phyloP scores from a whole-genome alignment of 257 asterid genomes.

The Ilex asprella region DNA sequence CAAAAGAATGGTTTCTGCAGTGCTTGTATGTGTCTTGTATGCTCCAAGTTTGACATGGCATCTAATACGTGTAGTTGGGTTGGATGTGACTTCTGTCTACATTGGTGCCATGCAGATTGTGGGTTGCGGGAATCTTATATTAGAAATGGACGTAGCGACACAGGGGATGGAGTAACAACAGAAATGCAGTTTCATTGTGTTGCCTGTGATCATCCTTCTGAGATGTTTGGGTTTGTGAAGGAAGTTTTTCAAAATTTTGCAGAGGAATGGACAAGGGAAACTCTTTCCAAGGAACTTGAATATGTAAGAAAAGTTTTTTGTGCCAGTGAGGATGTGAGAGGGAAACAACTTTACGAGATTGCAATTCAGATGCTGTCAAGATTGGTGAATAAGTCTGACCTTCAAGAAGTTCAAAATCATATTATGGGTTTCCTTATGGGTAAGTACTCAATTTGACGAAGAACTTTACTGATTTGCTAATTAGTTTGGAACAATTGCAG shows the following conservation, averaged over 20 bases:
- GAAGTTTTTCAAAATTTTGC: conserved; percentile 86
- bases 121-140: conserved; percentile 75
- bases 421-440: conserved; percentile 64
- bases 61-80: conserved; percentile 98
- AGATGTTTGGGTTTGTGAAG: conserved; percentile 96
- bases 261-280: conserved; percentile 81
- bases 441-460: conserved; percentile 16
- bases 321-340: conserved; percentile 77
- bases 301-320: conserved; percentile 62
- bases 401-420: conserved; percentile 54
- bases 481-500: too few species aligned
- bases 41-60: conserved; percentile 91
- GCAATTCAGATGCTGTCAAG: conserved; percentile 56
- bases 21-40: conserved; percentile 96
- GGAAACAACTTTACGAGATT: conserved; percentile 58
- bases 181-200: conserved; percentile 98
- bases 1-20: conserved; percentile 77
- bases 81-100: conserved; percentile 93
- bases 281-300: conserved; percentile 76
- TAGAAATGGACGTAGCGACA: conserved; percentile 67
- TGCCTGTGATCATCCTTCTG: conserved; percentile 96
- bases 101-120: conserved; percentile 99
- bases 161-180: conserved; percentile 53
- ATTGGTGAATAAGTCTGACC: conserved; percentile 53
- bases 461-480: too few species aligned